Evolutionary conservation across 2,329 filamentous ascomycete genomes (phyloP), one percentile per base, ranked within the genome.

Genomic region (Apiospora hydei): DNA sequence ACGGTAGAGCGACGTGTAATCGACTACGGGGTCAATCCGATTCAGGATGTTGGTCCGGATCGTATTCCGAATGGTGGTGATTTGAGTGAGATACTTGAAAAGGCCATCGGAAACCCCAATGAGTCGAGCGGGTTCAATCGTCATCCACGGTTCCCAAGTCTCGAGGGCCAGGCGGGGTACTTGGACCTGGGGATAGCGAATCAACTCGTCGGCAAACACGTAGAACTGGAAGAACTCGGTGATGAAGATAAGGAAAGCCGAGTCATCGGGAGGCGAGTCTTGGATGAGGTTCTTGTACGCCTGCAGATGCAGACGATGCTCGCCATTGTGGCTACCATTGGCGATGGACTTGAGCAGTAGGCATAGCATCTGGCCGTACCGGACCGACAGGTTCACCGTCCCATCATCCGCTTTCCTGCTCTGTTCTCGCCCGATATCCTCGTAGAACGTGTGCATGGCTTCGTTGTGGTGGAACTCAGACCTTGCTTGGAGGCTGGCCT

Each of bases 221-320:
- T 96, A 94, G 77, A 96, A 97, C 79, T 95, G 92, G 81, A 97
- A 96, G 82, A 97, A 96, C 80, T 93, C 91, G 74, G 92, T 91
- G 72, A 90, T 88, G 76, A 90, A 90, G 13, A 85, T 83, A 41
- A 85, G 78, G 78, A 96, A 94, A 30, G 90, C 89, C 26, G 90
- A 82, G 86, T 95, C 84, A 78, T 89, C 78, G 70, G 92, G 85
- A 78, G 90, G 90, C 1, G 84, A 87, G 71, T 87, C 83, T 57
- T 85, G 85, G n/a, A 96, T 90, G 72, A 97, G 87, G 71, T 88
- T 88, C 76, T 93, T 90, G 74, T 95, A 95, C 0, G 90, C 93
- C 73, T 91, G 86, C 75, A 97, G 90, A 79, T 97, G 94, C 67
- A 92, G 86, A n/a, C 94, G 87, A 81, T 97, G 95, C 78, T 94